Conservation (phyloP, 768 basidiomycete species). For the Dictyophora rubrovolvata region DNA sequence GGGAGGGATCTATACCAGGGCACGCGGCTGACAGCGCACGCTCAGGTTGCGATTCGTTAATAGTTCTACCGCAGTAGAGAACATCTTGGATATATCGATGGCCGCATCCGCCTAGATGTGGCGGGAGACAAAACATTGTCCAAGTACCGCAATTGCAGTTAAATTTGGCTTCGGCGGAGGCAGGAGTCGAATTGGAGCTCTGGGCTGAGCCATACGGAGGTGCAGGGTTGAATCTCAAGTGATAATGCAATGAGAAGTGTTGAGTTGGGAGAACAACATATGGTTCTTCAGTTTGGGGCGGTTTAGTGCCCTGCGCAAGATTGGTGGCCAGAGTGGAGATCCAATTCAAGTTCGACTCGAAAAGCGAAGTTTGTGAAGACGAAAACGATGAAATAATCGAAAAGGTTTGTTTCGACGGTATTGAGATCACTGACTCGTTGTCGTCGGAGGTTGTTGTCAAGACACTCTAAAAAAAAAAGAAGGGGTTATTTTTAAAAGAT, state of each 20-base stretch:
- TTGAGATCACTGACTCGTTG: no score
- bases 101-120: neutral
- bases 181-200: no score
- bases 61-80: constrained; percentile 2
- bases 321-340: neutral
- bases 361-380: neutral
- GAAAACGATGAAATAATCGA: neutral
- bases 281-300: neutral
- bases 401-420: no score
- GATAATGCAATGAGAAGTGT: constrained; percentile 1
- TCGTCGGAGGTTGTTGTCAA: neutral
- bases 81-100: neutral
- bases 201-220: neutral
- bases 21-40: neutral
- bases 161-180: neutral
- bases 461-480: neutral
- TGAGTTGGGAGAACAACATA: neutral
- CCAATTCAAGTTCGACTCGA: neutral
- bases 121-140: neutral
- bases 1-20: neutral
- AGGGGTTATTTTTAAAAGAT: neutral
- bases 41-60: neutral
- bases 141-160: neutral
- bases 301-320: neutral
- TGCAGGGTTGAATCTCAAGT: neutral